Conservation (phyloP, 176 grass and related monocot genomes). For the Aegilops sharonensis region DNA sequence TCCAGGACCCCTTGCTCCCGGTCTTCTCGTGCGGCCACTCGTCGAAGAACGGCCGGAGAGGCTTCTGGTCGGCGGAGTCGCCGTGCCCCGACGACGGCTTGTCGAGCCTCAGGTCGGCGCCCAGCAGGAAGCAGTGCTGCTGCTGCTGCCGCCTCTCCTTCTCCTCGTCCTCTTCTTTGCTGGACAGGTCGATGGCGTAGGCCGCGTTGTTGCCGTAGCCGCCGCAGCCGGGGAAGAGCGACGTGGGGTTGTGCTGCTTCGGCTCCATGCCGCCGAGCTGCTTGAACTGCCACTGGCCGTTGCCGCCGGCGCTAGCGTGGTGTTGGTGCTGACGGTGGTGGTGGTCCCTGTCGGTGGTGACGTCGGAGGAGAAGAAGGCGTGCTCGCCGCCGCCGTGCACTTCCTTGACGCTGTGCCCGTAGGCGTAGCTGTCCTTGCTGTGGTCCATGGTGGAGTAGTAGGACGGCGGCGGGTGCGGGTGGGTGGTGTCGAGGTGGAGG, state of each 20-base stretch:
- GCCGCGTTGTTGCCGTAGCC: constrained; percentile 32
- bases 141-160: constrained; percentile 54
- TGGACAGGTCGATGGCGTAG: constrained; percentile 23
- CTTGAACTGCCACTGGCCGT: constrained; percentile 86
- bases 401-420: constrained; percentile 55
- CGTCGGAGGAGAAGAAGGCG: constrained; percentile 76
- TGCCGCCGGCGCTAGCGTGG: neutral
- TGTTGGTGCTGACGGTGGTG: constrained; percentile 31
- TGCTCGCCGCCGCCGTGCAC: constrained; percentile 62
- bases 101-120: constrained; percentile 73
- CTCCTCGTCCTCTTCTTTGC: constrained; percentile 31
- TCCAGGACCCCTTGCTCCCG: constrained; percentile 55
- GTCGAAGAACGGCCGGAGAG: constrained; percentile 80
- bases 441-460: constrained; percentile 50
- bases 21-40: constrained; percentile 77
- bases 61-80: constrained; percentile 37
- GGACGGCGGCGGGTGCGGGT: constrained; percentile 41
- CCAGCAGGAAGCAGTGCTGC: constrained; percentile 93
- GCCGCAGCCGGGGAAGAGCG: constrained; percentile 27
- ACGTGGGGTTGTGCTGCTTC: constrained; percentile 8
- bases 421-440: constrained; percentile 41
- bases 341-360: constrained; percentile 38
- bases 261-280: constrained; percentile 54
- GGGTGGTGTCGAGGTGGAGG: constrained; percentile 46
- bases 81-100: constrained; percentile 29